Conservation (phyloP, 345 rosid species). For the Diplotaxis tenuifolia region DNA sequence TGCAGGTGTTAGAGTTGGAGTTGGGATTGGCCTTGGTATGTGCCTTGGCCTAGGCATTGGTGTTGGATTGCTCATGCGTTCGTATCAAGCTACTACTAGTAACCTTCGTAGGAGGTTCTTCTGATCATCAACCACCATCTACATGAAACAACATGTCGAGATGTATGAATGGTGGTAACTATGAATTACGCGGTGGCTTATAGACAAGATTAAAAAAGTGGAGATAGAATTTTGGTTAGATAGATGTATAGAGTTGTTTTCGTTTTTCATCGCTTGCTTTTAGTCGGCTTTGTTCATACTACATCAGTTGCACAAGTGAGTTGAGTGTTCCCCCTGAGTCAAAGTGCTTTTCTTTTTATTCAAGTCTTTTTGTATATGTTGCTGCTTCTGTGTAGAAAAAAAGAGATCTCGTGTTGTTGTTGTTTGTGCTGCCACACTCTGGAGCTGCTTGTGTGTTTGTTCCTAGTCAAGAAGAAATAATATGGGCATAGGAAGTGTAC, state of each 20-base stretch:
- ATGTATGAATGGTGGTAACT: slow-evolving; percentile 14
- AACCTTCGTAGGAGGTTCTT: slow-evolving; percentile 83
- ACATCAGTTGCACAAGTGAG: slow-evolving; percentile 20
- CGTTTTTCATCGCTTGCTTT: not conserved
- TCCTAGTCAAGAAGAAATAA: not conserved
- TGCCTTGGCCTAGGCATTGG: slow-evolving; percentile 90
- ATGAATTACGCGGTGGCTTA: slow-evolving; percentile 7
- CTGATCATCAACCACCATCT: slow-evolving; percentile 34
- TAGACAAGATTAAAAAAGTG: not conserved
- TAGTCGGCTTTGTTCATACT: slow-evolving; percentile 29
- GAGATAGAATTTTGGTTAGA: slow-evolving; percentile 39
- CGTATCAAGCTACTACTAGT: slow-evolving; percentile 92
- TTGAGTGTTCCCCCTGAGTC: not conserved
- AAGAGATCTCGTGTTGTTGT: not conserved
- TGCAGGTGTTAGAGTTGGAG: slow-evolving; percentile 94
- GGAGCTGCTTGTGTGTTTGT: slow-evolving; percentile 12
- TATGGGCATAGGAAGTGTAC: slow-evolving; percentile 3
- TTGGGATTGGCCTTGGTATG: slow-evolving; percentile 94
- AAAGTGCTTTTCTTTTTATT: not conserved
- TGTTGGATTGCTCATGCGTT: slow-evolving; percentile 90
- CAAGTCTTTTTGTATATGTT: slow-evolving; percentile 17
- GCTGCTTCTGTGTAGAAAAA: slow-evolving; percentile 16
- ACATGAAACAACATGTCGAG: not conserved
- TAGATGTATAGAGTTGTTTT: slow-evolving; percentile 37
- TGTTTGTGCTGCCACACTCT: slow-evolving; percentile 1